A percentile compares a stretch with the other conserved stretches of the same genome.
These are phyloP conservation scores for Hysterangium stoloniferum DNA, from an alignment of 768 basidiomycete genomes.

Conservation along the genomic window DNA sequence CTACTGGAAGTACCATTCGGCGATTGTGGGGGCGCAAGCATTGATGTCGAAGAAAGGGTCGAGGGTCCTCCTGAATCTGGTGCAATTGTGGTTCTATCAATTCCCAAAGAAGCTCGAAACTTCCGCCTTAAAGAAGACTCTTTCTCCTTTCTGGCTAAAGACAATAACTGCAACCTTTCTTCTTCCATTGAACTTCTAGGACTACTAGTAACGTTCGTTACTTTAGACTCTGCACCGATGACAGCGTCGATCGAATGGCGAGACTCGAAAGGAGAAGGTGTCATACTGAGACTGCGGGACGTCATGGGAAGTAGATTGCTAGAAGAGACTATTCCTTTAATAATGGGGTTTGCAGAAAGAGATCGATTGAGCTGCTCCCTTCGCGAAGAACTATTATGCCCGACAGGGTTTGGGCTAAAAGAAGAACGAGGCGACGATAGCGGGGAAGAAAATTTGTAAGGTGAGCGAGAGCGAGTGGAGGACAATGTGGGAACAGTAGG, in stretches of 20 bases:
- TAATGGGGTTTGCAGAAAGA: constrained; percentile 1
- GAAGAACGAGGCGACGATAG: constrained; percentile 6
- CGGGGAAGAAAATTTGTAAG: constrained; percentile 3
- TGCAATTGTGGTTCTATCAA: neutral
- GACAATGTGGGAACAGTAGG: neutral
- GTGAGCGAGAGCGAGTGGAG: constrained; percentile 1
- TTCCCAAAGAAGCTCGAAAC: neutral
- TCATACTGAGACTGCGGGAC: neutral
- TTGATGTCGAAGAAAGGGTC: neutral
- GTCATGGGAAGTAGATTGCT: neutral
- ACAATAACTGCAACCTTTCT: neutral
- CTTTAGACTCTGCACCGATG: neutral
- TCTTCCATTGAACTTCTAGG: neutral
- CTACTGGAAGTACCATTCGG: neutral
- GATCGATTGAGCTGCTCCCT: neutral
- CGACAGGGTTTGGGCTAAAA: neutral
- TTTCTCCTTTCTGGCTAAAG: neutral
- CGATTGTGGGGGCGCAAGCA: neutral
- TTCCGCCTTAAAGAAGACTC: neutral
- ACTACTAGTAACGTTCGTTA: neutral
- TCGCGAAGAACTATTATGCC: neutral
- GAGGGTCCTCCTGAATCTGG: neutral
- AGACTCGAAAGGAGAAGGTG: neutral
- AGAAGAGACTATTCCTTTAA: neutral
- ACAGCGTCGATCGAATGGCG: constrained; percentile 3